These are phyloP conservation scores for Cyberlindnera xylosilytica DNA, from an alignment of 805 yeast genomes.

Conservation along the genomic window DNA sequence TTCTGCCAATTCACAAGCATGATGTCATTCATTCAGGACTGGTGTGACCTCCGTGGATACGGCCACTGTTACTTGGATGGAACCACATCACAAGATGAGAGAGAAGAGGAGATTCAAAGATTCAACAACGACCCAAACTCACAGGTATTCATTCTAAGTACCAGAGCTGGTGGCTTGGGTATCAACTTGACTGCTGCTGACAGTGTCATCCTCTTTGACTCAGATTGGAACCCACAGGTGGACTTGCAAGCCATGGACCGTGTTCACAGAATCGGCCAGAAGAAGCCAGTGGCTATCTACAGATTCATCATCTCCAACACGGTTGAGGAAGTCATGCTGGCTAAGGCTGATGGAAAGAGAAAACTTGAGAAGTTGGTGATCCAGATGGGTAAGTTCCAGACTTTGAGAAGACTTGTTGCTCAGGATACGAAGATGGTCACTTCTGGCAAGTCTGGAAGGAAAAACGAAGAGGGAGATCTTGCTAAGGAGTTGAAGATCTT, in stretches of 20 bases:
- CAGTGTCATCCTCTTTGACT: constrained; percentile 84
- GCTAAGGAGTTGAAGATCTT: constrained; percentile 40
- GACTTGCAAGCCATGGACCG: constrained; percentile 96
- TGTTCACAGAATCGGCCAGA: constrained; percentile 91
- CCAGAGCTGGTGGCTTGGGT: constrained; percentile 95
- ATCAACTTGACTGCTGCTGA: constrained; percentile 85
- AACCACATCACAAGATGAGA: constrained; percentile 55
- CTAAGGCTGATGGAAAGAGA: constrained; percentile 77
- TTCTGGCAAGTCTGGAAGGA: constrained; percentile 9
- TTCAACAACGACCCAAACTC: constrained; percentile 37
- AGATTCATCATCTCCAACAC: constrained; percentile 76
- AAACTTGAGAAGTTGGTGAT: constrained; percentile 74
- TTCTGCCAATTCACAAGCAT: constrained; percentile 85
- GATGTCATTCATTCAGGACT: constrained; percentile 79
- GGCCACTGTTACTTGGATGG: constrained; percentile 73
- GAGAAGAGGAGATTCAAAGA: constrained; percentile 58
- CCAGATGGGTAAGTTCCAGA: constrained; percentile 57
- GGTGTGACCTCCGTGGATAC: constrained; percentile 50
- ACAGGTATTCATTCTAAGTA: constrained; percentile 70
- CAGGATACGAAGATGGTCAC: constrained; percentile 26
- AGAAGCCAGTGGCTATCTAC: constrained; percentile 75
- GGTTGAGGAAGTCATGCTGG: constrained; percentile 77
- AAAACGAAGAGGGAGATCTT: constrained; percentile 28
- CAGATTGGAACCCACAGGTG: constrained; percentile 97
- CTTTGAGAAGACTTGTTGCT: constrained; percentile 35